Base-by-base conservation (phyloP, 768 basidiomycete species). In the Saitozyma podzolica region DNA sequence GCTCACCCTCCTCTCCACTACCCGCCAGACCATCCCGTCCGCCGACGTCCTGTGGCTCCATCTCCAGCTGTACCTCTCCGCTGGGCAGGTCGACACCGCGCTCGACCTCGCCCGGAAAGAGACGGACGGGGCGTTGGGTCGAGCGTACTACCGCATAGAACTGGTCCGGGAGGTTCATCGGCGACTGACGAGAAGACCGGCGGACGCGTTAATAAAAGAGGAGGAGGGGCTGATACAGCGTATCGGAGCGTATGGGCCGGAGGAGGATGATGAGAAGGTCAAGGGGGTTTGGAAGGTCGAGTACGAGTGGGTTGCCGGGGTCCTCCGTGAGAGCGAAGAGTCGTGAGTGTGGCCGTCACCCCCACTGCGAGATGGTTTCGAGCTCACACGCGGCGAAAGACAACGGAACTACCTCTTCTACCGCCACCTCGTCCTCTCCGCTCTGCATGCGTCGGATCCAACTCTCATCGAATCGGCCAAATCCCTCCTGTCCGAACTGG, bases 21-120 rank as follows among this genome's bases (percentile, higher is more conserved):
- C 58, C 13, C 8, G 49, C 37, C 20, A 66, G 65, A 49, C 16
- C 51, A 19, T 41, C 61, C 9, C 42, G 13, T 64, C 72, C 6
- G 50, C 71, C 4, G 72, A 76, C n/a, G 51, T 50, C 6, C 59
- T 76, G 16, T 76, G 74, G 74, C 66, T 76, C 0, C 62, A 64
- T 29, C 37, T 65, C 6, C 74, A 76, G 43, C 69, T 76, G 53
- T 50, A 67, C 16, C 49, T 71, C 6, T 61, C 65, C 11, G 52
- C 65, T 8, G 64, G 63, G 5, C 58, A 67, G 49, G 40, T 53
- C 9, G 55, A 62, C 9, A 59, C 61, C 20, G 72, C 69, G 0
- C 29, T 65, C 42, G 20, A 60, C 41, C 41, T 63, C 8, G 48
- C 63, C 2, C 50, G 49, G 29, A 37, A 64, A 17, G 65, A 72